Evolutionary conservation across 2,329 filamentous ascomycete species (phyloP).

Genomic region (Aureobasidium sp.): DNA sequence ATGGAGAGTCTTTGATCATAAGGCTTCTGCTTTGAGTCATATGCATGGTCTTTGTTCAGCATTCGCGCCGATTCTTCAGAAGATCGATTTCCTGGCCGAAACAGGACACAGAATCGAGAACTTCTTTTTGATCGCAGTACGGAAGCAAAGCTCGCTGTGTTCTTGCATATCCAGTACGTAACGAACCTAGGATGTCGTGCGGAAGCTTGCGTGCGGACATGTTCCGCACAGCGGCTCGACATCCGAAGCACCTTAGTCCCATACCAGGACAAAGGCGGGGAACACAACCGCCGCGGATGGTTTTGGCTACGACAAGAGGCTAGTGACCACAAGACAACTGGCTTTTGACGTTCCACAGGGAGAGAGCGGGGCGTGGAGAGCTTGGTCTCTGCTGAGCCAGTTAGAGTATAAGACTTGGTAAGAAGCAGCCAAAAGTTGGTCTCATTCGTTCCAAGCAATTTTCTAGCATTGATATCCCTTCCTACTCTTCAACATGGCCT

Average conservation of each 20-base stretch:
- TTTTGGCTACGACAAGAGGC: background rate
- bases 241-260: background rate
- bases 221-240: background rate
- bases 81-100: no score
- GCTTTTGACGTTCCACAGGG: background rate
- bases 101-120: no score
- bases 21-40: background rate
- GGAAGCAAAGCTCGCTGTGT: background rate
- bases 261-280: background rate
- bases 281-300: background rate
- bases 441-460: background rate
- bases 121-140: background rate
- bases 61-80: background rate
- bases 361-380: background rate
- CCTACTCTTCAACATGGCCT: constrained; percentile 19
- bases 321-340: background rate
- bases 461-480: background rate
- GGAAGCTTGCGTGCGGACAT: background rate
- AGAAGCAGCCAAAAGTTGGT: background rate
- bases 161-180: background rate
- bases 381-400: constrained; percentile 7
- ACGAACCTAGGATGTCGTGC: background rate
- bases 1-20: background rate
- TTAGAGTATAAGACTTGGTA: constrained; percentile 11
- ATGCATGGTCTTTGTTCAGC: background rate